These are phyloP conservation scores for Aspergillus sp. DNA, from an alignment of 2,329 filamentous ascomycete genomes.

Conservation along the genomic window DNA sequence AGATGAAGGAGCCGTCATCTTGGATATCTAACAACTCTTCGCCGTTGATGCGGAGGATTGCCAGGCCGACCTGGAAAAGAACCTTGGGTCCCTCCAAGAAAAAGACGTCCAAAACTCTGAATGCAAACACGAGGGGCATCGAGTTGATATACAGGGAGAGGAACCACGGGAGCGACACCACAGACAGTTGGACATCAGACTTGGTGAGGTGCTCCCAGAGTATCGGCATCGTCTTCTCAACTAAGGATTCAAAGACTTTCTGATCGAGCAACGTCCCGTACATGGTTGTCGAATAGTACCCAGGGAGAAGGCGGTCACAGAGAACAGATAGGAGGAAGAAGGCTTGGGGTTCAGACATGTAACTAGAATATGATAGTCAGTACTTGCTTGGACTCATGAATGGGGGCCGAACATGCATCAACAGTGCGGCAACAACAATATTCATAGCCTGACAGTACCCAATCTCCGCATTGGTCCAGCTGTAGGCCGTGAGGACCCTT, in stretches of 20 bases:
- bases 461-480: conserved; percentile 92
- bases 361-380: conserved; percentile 50
- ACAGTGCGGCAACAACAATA: conserved; percentile 93
- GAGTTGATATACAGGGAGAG: conserved; percentile 98
- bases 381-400: neutral
- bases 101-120: conserved; percentile 94
- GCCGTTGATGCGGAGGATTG: conserved; percentile 95
- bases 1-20: conserved; percentile 96
- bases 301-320: conserved; percentile 88
- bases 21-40: conserved; percentile 90
- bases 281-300: conserved; percentile 99
- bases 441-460: conserved; percentile 99
- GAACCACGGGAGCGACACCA: conserved; percentile 97
- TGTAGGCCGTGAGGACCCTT: conserved; percentile 92
- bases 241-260: conserved; percentile 92
- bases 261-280: conserved; percentile 96
- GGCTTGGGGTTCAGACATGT: conserved; percentile 94
- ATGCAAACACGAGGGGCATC: conserved; percentile 97
- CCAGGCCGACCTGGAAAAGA: conserved; percentile 91
- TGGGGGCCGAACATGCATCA: conserved; percentile 61
- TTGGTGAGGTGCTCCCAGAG: conserved; percentile 98
- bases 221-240: conserved; percentile 98
- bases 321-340: conserved; percentile 90
- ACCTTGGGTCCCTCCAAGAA: conserved; percentile 98
- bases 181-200: conserved; percentile 93